phyloP scores from a whole-genome alignment of 2,329 filamentous ascomycete genomes.

The Tolypocladium ovalisporum region DNA sequence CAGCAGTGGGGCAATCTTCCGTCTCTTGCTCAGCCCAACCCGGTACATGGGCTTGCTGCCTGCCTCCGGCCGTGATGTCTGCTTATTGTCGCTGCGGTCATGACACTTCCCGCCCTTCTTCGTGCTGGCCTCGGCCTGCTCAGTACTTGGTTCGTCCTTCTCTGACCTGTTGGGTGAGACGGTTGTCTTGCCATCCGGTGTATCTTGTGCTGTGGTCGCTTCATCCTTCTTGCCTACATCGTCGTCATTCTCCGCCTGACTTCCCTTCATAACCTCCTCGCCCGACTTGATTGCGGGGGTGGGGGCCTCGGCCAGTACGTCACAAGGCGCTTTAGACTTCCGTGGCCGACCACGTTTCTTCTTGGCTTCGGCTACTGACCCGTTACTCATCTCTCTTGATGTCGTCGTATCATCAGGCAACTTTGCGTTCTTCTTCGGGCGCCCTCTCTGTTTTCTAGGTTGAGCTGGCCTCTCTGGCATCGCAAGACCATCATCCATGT shows the following conservation, averaged over 20 bases:
- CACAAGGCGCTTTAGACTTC: slow-evolving; percentile 14
- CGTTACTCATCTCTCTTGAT: slow-evolving; percentile 2
- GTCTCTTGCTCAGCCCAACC: slow-evolving; percentile 39
- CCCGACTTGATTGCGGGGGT: neutral
- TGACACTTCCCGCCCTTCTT: neutral
- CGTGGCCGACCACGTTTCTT: slow-evolving; percentile 32
- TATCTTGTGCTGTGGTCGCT: neutral
- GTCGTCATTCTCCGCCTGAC: neutral
- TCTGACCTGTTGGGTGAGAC: neutral
- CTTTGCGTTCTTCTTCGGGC: slow-evolving; percentile 18
- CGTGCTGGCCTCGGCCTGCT: neutral
- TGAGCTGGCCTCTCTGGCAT: slow-evolving; percentile 6
- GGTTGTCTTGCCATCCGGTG: neutral
- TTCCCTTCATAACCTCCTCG: neutral
- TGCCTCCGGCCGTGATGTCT: neutral
- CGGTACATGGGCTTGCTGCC: slow-evolving; percentile 27
- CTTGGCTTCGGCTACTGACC: slow-evolving; percentile 7
- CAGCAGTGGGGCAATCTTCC: slow-evolving; percentile 38
- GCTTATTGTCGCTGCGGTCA: neutral
- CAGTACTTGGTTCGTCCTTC: neutral
- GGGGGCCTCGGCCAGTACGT: neutral
- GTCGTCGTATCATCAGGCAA: slow-evolving; percentile 4
- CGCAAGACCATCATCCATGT: slow-evolving; percentile 6
- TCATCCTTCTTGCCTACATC: neutral
- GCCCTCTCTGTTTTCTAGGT: slow-evolving; percentile 18